Conservation (phyloP, 2,329 filamentous ascomycete genomes). For the Teratosphaeria destructans region DNA sequence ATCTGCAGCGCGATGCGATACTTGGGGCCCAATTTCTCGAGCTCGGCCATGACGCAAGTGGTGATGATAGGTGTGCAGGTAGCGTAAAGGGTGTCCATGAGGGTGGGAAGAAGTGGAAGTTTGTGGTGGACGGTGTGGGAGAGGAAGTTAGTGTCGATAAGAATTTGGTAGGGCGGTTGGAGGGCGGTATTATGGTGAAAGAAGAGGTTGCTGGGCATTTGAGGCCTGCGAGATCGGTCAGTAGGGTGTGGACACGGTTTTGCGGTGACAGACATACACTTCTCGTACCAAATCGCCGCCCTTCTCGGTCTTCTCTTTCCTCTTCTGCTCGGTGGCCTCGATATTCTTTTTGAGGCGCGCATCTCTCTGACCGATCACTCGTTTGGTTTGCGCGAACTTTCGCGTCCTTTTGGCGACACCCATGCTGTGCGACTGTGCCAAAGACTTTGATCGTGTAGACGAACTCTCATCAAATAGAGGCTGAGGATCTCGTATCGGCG, state of each 20-base stretch:
- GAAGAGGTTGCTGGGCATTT: slow-evolving; percentile 53
- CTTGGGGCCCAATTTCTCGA: slow-evolving; percentile 81
- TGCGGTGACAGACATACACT: slow-evolving; percentile 39
- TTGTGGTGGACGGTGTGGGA: slow-evolving; percentile 86
- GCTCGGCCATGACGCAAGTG: slow-evolving; percentile 68
- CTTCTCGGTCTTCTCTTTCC: slow-evolving; percentile 44
- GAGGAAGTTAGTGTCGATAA: slow-evolving; percentile 85
- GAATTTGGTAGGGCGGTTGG: slow-evolving; percentile 68
- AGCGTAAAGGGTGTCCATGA: slow-evolving; percentile 91
- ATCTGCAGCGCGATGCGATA: slow-evolving; percentile 80
- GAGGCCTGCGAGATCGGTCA: slow-evolving; percentile 18
- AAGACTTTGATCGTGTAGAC: background rate
- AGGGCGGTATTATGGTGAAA: slow-evolving; percentile 82
- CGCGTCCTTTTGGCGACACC: slow-evolving; percentile 81
- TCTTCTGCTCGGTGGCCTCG: slow-evolving; percentile 49
- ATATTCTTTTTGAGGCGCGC: slow-evolving; percentile 73
- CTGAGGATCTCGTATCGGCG: background rate
- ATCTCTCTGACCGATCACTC: slow-evolving; percentile 73
- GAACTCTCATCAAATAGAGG: background rate
- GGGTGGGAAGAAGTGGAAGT: slow-evolving; percentile 71
- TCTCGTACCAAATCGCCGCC: slow-evolving; percentile 58
- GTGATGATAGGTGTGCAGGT: slow-evolving; percentile 86
- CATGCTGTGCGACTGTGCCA: slow-evolving; percentile 42
- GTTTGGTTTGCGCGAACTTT: slow-evolving; percentile 81
- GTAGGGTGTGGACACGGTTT: slow-evolving; percentile 8